Percentiles rank a stretch among this genome's conserved stretches.
Conservation (phyloP, 163 green algal species). For the Trebouxia gelatinosa region DNA sequence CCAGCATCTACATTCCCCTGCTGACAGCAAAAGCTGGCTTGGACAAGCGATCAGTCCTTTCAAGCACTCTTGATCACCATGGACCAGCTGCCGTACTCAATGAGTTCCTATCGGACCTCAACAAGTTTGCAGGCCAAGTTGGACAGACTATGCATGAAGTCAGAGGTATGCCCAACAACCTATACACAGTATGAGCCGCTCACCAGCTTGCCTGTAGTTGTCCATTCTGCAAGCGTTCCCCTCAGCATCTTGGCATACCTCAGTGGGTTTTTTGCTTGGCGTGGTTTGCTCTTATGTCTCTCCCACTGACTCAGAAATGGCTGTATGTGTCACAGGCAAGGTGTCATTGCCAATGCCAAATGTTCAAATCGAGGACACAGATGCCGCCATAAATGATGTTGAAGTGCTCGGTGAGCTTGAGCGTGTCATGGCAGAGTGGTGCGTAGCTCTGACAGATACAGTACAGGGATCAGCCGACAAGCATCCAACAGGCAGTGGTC, state of each 20-base stretch:
- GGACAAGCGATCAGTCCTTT: background rate
- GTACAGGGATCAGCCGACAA: conserved; percentile 18
- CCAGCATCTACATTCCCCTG: conserved; percentile 16
- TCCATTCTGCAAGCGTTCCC: too few relatives aligned
- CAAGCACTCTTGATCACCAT: background rate
- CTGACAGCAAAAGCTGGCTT: background rate
- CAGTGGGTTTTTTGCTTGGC: background rate
- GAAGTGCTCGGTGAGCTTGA: conserved; percentile 18
- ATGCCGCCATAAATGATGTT: conserved; percentile 1
- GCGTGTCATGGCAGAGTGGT: conserved; percentile 19
- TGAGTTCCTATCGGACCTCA: conserved; percentile 25
- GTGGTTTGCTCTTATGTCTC: background rate
- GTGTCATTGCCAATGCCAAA: conserved; percentile 12
- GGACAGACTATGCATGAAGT: conserved; percentile 19
- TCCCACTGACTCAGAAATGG: background rate
- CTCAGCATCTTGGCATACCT: too few relatives aligned
- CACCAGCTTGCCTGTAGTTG: too few relatives aligned
- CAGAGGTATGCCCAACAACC: background rate
- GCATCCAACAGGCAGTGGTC: conserved; percentile 14
- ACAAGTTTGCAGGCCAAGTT: conserved; percentile 29
- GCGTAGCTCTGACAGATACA: background rate
- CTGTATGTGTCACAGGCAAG: conserved; percentile 6
- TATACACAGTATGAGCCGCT: too few relatives aligned
- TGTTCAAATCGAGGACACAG: conserved; percentile 7
- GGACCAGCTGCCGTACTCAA: conserved; percentile 1